These are phyloP conservation scores for Malus hybrid DNA, from an alignment of 331 rosid species.

Conservation along the genomic window DNA sequence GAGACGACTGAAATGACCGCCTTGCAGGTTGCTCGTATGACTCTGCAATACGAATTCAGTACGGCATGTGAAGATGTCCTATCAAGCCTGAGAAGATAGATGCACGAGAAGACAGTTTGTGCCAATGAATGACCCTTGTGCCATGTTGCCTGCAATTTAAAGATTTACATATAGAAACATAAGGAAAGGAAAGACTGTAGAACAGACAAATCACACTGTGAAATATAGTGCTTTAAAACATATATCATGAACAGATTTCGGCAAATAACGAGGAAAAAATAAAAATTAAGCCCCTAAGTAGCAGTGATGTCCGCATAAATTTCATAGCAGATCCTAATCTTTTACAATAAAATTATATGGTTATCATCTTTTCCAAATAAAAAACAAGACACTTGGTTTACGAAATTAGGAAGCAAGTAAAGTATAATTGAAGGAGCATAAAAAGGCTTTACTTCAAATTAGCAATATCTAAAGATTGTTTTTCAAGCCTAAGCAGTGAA, in stretches of 20 bases:
- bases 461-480: neutral
- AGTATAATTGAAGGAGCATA: neutral
- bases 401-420: neutral
- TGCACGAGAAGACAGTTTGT: constrained; percentile 94
- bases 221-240: neutral
- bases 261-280: neutral
- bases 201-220: neutral
- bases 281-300: neutral
- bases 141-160: constrained; percentile 91
- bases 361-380: too few species aligned
- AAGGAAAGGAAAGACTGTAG: constrained; percentile 3
- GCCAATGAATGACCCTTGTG: constrained; percentile 99
- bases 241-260: neutral
- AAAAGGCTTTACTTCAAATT: neutral
- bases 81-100: constrained; percentile 83
- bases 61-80: constrained; percentile 80
- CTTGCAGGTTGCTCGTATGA: constrained; percentile 82
- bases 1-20: constrained; percentile 74
- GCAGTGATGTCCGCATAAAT: neutral
- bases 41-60: constrained; percentile 78
- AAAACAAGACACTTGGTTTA: neutral
- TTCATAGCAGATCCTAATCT: neutral
- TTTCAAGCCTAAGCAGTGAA: neutral
- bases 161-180: constrained; percentile 14
- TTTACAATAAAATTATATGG: neutral